Percentiles rank a stretch among this genome's conserved stretches.
These are phyloP conservation scores for Penicillium paxilli DNA, from an alignment of 495 filamentous ascomycete genomes.

Conservation along the genomic window DNA sequence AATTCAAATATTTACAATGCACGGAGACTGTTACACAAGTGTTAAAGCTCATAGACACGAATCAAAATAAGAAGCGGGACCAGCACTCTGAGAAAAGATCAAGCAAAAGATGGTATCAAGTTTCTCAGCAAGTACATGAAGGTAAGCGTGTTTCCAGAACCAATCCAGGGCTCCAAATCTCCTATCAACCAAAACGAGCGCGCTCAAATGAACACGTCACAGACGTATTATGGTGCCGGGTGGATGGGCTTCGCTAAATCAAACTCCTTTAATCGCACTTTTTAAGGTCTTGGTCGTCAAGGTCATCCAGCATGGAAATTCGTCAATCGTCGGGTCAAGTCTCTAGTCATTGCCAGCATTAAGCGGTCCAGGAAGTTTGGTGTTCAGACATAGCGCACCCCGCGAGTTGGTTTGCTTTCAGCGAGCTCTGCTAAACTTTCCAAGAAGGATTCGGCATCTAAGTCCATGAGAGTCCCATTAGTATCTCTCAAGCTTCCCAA, in stretches of 20 bases:
- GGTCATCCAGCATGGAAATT: neutral
- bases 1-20: neutral
- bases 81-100: neutral
- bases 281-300: neutral
- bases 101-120: neutral
- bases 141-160: neutral
- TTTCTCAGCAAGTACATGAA: neutral
- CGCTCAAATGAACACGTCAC: neutral
- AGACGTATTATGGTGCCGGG: neutral
- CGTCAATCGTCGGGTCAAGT: neutral
- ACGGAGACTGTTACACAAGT: neutral
- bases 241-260: neutral
- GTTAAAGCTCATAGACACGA: neutral
- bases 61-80: neutral
- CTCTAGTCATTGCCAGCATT: neutral
- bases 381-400: neutral
- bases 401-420: neutral
- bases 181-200: neutral
- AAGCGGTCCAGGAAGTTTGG: too few species aligned
- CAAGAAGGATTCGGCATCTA: conserved; percentile 43
- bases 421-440: neutral
- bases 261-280: neutral
- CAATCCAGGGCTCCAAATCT: too few species aligned
- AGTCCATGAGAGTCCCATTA: neutral
- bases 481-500: neutral